These are phyloP conservation scores for Margaritispora aquatica DNA, from an alignment of 495 filamentous ascomycete species.

Conservation along the genomic window DNA sequence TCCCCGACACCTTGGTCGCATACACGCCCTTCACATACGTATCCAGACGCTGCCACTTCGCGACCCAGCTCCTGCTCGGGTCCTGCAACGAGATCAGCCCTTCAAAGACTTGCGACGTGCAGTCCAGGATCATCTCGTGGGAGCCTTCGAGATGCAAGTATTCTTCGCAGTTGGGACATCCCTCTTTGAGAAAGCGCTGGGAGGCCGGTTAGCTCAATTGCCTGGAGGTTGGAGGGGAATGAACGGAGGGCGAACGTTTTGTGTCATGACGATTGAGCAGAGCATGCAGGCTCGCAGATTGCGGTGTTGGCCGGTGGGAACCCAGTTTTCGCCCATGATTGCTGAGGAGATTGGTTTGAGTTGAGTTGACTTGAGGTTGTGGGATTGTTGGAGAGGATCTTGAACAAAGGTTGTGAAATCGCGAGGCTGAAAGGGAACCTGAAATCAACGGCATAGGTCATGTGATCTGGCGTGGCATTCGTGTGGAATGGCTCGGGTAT, in stretches of 20 bases:
- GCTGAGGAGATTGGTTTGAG: background rate
- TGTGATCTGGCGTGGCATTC: no score
- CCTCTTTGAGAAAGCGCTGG: conserved; percentile 73
- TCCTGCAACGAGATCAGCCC: conserved; percentile 78
- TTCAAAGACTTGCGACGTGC: conserved; percentile 92
- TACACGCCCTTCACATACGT: conserved; percentile 82
- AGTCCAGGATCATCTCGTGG: conserved; percentile 76
- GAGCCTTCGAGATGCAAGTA: conserved; percentile 77
- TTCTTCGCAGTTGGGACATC: conserved; percentile 94
- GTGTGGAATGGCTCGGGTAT: no score
- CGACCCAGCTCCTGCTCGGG: conserved; percentile 78
- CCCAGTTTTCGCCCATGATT: conserved; percentile 51
- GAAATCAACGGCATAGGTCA: background rate
- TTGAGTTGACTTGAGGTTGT: background rate
- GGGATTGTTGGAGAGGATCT: background rate
- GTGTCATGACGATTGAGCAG: conserved; percentile 83
- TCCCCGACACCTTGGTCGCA: conserved; percentile 84
- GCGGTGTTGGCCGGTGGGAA: conserved; percentile 64
- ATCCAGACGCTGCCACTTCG: conserved; percentile 89
- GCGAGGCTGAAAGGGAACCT: background rate
- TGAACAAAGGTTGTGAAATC: background rate
- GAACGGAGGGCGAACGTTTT: conserved; percentile 45
- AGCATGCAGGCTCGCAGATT: conserved; percentile 96
- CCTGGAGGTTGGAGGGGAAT: background rate
- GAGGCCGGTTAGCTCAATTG: background rate